A percentile compares a stretch with the other conserved stretches of the same genome.
These are phyloP conservation scores for Calonectria fujianensis DNA, from an alignment of 2,329 filamentous ascomycete genomes.

Conservation along the genomic window DNA sequence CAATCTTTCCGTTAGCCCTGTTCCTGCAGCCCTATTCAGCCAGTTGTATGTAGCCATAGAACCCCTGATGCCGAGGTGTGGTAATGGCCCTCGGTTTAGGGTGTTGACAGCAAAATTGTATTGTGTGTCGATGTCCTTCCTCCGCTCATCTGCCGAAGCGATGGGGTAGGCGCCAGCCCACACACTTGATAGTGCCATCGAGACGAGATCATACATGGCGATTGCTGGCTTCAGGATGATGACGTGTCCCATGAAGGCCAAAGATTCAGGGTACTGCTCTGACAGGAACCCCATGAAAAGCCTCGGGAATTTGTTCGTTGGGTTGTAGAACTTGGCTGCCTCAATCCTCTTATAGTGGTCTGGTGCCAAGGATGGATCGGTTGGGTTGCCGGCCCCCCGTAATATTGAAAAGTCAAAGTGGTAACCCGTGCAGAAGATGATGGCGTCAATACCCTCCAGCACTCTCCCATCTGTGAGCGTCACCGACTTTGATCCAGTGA, in stretches of 20 bases:
- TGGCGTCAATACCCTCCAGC: constrained; percentile 58
- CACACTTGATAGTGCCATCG: constrained; percentile 57
- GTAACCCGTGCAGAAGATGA: constrained; percentile 60
- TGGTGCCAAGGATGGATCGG: constrained; percentile 52
- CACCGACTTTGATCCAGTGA: constrained; percentile 56
- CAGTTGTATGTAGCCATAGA: constrained; percentile 56
- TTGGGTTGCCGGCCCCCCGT: constrained; percentile 55
- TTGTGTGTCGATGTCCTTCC: constrained; percentile 55
- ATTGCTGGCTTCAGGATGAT: constrained; percentile 54
- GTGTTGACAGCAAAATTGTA: constrained; percentile 49
- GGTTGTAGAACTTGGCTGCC: constrained; percentile 47
- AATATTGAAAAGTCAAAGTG: constrained; percentile 56
- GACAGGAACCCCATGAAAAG: constrained; percentile 58
- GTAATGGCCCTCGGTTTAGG: constrained; percentile 52
- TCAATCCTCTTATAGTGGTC: constrained; percentile 53
- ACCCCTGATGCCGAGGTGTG: constrained; percentile 53
- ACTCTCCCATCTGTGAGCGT: constrained; percentile 56
- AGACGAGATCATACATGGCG: constrained; percentile 55
- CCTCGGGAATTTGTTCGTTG: constrained; percentile 53
- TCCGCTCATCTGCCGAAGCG: constrained; percentile 48
- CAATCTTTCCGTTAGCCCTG: constrained; percentile 63
- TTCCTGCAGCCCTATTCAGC: constrained; percentile 65
- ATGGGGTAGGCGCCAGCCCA: constrained; percentile 54
- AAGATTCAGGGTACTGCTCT: constrained; percentile 57
- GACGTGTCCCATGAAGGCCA: constrained; percentile 56